Conservation (phyloP, 345 rosid genomes). For the Eucalyptus brandiana region DNA sequence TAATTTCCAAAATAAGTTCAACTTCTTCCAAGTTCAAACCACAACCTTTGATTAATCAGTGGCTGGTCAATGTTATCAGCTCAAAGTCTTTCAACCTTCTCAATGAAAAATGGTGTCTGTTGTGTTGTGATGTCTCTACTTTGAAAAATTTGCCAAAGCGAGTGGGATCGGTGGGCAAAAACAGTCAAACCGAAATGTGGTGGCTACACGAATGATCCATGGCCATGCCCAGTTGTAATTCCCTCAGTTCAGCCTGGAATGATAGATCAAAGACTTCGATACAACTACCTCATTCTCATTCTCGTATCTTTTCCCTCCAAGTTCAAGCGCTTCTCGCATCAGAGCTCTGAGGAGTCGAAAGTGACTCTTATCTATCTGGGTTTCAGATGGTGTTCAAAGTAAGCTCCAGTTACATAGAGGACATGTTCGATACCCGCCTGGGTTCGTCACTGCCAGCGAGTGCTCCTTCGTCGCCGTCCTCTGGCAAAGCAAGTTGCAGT, state of each 20-base stretch:
- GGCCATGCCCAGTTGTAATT: not conserved
- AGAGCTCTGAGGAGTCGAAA: not conserved
- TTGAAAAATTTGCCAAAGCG: not conserved
- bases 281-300: not conserved
- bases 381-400: not conserved
- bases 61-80: not conserved
- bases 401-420: not conserved
- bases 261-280: not conserved
- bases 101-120: not conserved
- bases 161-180: not conserved
- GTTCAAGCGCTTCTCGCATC: not conserved
- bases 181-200: not conserved
- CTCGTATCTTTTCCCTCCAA: not conserved
- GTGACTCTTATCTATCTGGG: not conserved
- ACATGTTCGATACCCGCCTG: fast-evolving
- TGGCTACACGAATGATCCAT: not conserved
- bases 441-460: fast-evolving
- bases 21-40: not conserved
- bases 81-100: not conserved
- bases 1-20: not conserved
- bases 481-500: not conserved
- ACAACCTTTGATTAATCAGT: not conserved
- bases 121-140: not conserved
- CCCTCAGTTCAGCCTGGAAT: not conserved
- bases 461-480: not conserved